Evolutionary conservation across 768 basidiomycete genomes (phyloP), one percentile per base, ranked within the genome.

Genomic region (Dioszegia hungarica): DNA sequence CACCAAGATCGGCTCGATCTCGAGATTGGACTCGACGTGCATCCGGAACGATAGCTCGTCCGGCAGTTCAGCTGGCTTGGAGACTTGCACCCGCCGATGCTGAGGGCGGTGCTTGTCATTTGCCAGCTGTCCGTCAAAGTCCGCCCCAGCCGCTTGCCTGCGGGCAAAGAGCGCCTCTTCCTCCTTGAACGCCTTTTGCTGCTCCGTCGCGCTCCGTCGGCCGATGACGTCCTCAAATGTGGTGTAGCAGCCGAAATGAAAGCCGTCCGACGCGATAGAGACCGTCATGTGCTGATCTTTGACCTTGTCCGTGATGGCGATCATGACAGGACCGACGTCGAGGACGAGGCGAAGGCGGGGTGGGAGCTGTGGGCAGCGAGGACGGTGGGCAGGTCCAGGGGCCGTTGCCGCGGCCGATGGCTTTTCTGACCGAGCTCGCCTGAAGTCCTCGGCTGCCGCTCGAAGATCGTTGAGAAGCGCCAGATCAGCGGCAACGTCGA

Each of bases 261-360:
- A 31, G 15, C 69, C 69, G 22, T 71, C 68, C 0, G 66, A 64
- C 1, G 55, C 51, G 29, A 69, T 8, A 0, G 63, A 54, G 24
- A 72, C 12, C 10, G 66, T 69, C 3, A 66, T 62, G 28, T 56
- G 54, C 20, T 61, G 43, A 15, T 66, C 63, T 2, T 62, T 63
- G 11, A 46, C 17, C 10, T 56, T 58, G 37, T 70, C 63, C 10
- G 68, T 62, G 17, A 70, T 11, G 10, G 62, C 45, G n/a, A 54
- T 58, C 55, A 59, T 66, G 2, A 57, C 51, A 19, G 62, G 65
- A 5, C 68, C 66, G 14, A 72, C 43, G 29, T 69, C 60, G 12
- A 72, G 45, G 19, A 63, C 70, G 39, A 64, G 43, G 14, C 70
- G 59, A n/a, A 72, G 14, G 27, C 70, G 51, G 27, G 70, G 70